Base-by-base conservation (phyloP, 495 filamentous ascomycete genomes). In the Trichoderma asperelloides region DNA sequence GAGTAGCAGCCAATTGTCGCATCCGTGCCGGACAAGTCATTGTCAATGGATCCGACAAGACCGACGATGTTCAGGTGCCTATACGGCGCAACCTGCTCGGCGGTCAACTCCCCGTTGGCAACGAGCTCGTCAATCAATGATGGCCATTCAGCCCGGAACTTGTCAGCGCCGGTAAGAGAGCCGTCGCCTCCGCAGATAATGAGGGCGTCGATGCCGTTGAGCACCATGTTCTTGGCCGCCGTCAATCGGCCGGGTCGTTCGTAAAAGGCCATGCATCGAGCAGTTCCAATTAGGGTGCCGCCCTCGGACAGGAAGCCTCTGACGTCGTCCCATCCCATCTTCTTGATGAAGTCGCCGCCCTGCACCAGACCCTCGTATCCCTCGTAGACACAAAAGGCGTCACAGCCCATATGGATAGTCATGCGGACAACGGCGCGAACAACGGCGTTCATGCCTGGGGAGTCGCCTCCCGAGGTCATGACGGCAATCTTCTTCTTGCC, bases 171-270 rank as follows among this genome's bases (percentile, higher is more conserved):
- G 30, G 96, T 99, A 75, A 99, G 85, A 71, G 91, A 96, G 67
- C 96, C 96, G 75, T 99, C 96, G 79, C 96, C 96, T 78, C 96
- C 96, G 74, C 93, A 97, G 71, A 99, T 94, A 60, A 99, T 89
- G 73, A 99, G 80, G 40, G 95, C 96, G 75, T 99, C 92, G 73
- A 99, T 97, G 73, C 96, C 96, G 30, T 91, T 89, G 64, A 89
- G 73, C 39, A 99, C 82, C 84, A 99, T 85, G 78, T 99, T 96
- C 83, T 94, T 96, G 21, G 96, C 96, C 6, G 89, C 96, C 64
- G 80, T 78, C 64, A 97, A 74, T 68, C 95, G 88, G 21, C 95
- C 95, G 18, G 87, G 75, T 23, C 96, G 88, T 75, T 97, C 90
- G 70, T 86, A 92, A 80, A 99, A 99, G 43, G 85, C 86, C 83